Evolutionary conservation across 2,329 filamentous ascomycete species (phyloP), one percentile per base, ranked within the genome.

Genomic region (Botryosphaeria dothidea): DNA sequence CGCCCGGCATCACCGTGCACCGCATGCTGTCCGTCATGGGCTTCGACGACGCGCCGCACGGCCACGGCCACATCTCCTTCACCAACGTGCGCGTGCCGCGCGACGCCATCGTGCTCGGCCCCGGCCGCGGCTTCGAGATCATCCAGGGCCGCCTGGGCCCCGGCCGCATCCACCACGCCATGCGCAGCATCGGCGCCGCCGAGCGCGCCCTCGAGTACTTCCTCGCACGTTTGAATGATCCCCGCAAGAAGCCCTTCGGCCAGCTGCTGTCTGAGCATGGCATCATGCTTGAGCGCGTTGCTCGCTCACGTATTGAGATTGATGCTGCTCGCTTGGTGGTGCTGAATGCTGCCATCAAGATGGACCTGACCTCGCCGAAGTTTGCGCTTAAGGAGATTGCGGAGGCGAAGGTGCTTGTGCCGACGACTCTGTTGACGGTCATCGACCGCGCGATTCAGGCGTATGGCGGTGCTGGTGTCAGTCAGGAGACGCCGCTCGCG

Each of bases 11-110:
- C 73, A 96, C 88, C n/a, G 90, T 98, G 71, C 87, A 97, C 80
- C 90, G 95, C 71, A 97, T 97, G 92, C 84, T 99, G 64, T 90
- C 85, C 58, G 94, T 98, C 69, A 97, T 96, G 79, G 95, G 95
- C 65, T 98, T 93, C 80, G 95, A 98, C 77, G 95, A 99, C 72
- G 95, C 95, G n/a, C 95, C 95, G 2, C 95, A 99, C 78, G 95
- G 95, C 64, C 95, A 99, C 81, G 95, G 93, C 49, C 94, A 99
- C 79, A 88, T 99, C 75, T 86, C 83, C 38, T 98, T 99, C 81
- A 84, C 89, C 66, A 90, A 98, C 75, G 95, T 98, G 68, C 91
- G 94, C 66, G 92, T 99, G 0, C 94, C 94, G 7, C 88, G 84
- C 34, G 82, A 83, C 72, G 95, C 92, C 81, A 90, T 99, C 74